phyloP scores from a whole-genome alignment of 192 early-diverging fungal genomes.

The Backusella parvicylindrica region DNA sequence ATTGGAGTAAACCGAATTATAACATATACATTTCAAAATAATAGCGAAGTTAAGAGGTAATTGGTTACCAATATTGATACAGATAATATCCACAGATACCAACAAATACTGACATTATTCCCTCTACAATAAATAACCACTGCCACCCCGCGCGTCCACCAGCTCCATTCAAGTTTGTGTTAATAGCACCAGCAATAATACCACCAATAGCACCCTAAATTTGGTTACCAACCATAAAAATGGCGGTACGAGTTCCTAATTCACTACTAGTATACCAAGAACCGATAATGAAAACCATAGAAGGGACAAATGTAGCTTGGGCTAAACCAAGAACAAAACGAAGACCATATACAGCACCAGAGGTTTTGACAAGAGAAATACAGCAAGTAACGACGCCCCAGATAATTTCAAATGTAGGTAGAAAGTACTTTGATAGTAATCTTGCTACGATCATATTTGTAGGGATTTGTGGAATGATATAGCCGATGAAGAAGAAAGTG shows the following conservation, averaged over 20 bases:
- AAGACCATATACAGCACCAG: neutral
- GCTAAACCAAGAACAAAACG: neutral
- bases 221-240: neutral
- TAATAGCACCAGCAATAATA: constrained; percentile 49
- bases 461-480: neutral
- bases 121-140: constrained; percentile 62
- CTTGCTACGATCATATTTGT: neutral
- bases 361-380: neutral
- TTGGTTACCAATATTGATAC: neutral
- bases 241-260: neutral
- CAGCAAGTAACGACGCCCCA: neutral
- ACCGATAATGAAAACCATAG: constrained; percentile 7
- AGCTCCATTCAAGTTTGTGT: constrained; percentile 37
- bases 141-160: constrained; percentile 46
- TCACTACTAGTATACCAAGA: neutral
- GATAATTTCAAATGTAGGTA: neutral
- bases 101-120: constrained; percentile 40
- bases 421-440: neutral
- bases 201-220: constrained; percentile 54
- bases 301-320: neutral
- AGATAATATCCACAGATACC: constrained; percentile 36
- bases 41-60: constrained; percentile 4
- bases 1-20: neutral
- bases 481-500: neutral
- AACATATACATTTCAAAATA: constrained; percentile 3